A percentile compares a stretch with the other conserved stretches of the same genome.
Conservation (phyloP, 163 green algal species). For the Trebouxia gelatinosa region DNA sequence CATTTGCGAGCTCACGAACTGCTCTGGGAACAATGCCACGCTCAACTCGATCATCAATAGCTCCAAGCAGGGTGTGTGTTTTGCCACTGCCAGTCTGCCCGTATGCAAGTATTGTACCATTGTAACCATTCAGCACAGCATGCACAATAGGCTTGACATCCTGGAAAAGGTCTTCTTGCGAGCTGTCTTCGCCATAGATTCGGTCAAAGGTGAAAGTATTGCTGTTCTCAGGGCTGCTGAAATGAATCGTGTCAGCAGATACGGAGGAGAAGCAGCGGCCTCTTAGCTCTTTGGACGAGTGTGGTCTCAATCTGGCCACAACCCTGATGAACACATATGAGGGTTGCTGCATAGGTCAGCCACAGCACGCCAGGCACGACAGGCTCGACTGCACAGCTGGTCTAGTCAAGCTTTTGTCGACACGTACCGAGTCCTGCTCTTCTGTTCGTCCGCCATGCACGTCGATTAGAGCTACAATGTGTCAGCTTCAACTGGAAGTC, state of each 20-base stretch:
- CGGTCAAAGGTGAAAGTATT: conserved; percentile 13
- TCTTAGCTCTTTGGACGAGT: neutral
- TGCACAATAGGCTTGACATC: conserved; percentile 54
- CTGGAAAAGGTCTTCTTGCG: conserved; percentile 28
- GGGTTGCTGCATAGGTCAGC: no score
- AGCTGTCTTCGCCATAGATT: conserved; percentile 9
- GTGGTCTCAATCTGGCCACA: conserved; percentile 8
- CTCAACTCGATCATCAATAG: conserved; percentile 34
- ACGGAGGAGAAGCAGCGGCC: conserved; percentile 16
- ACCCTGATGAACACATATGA: no score
- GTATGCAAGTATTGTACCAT: conserved; percentile 66
- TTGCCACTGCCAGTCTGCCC: conserved; percentile 75
- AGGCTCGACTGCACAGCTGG: no score
- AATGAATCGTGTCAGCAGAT: neutral
- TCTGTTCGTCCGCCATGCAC: no score
- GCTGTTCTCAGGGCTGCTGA: neutral
- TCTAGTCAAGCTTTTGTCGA: no score
- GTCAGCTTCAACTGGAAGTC: no score
- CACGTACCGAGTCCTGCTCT: no score
- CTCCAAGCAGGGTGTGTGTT: conserved; percentile 75
- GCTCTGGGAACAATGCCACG: conserved; percentile 72
- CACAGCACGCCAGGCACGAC: no score
- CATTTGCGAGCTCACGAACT: conserved; percentile 50
- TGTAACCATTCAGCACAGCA: conserved; percentile 53
- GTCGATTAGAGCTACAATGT: no score